Evolutionary conservation across 805 yeast species (phyloP).

Genomic region (Tetrapisispora phaffii): DNA sequence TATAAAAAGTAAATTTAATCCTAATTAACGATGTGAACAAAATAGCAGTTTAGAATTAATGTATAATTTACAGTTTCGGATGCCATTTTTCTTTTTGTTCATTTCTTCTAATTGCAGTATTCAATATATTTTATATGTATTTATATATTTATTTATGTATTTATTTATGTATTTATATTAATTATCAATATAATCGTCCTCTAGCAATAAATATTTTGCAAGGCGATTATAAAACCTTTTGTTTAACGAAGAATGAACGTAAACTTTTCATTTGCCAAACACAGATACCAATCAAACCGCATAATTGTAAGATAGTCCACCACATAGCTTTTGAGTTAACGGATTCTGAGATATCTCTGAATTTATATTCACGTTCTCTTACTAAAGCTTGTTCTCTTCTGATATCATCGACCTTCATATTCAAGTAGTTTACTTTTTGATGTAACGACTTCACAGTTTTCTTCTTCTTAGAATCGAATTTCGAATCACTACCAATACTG

Average conservation of each 20-base stretch:
- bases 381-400: conserved; percentile 57
- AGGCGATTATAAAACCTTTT: conserved; percentile 41
- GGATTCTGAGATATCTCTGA: conserved; percentile 62
- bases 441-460: conserved; percentile 47
- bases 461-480: conserved; percentile 59
- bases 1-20: background rate
- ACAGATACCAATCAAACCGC: conserved; percentile 58
- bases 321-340: conserved; percentile 61
- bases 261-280: conserved; percentile 66
- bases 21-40: background rate
- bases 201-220: too few relatives aligned
- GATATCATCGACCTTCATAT: conserved; percentile 48
- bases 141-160: too few relatives aligned
- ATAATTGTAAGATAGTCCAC: conserved; percentile 62
- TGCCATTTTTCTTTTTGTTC: too few relatives aligned
- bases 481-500: conserved; percentile 53
- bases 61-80: too few relatives aligned
- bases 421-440: conserved; percentile 46
- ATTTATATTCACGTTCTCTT: conserved; percentile 64
- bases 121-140: background rate
- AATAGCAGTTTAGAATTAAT: too few relatives aligned
- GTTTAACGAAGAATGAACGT: conserved; percentile 69
- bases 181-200: too few relatives aligned
- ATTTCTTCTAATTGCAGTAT: background rate
- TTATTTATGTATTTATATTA: too few relatives aligned